Conservation (phyloP, 768 basidiomycete species). For the Jaapia argillacea region DNA sequence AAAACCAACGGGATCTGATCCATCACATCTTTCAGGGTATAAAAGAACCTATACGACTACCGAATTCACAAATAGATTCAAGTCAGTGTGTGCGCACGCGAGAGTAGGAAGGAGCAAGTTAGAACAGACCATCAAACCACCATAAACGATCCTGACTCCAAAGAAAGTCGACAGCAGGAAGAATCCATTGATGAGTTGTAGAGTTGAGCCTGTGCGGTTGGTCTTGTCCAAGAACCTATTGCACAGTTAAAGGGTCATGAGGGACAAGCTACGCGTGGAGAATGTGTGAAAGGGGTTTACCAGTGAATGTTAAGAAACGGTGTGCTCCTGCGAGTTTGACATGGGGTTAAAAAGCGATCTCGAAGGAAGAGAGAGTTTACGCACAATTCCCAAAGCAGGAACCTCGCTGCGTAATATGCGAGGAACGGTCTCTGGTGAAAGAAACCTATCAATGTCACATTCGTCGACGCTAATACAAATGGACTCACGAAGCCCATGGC, state of each 20-base stretch:
- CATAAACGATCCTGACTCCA: constrained; percentile 60
- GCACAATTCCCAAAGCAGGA: constrained; percentile 76
- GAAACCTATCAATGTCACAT: too few relatives aligned
- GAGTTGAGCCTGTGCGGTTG: constrained; percentile 52
- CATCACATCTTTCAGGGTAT: constrained; percentile 45
- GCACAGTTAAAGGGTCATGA: neutral
- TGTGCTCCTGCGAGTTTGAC: constrained; percentile 57
- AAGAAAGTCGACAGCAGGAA: constrained; percentile 62
- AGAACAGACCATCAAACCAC: constrained; percentile 33
- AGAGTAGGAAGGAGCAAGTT: constrained; percentile 1
- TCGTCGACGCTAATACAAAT: too few relatives aligned
- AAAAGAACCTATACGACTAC: constrained; percentile 60
- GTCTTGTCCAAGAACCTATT: constrained; percentile 71
- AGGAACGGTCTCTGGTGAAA: constrained; percentile 53
- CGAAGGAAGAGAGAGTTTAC: constrained; percentile 12
- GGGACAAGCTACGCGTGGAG: neutral
- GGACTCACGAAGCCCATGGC: constrained; percentile 57
- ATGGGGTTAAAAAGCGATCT: constrained; percentile 4
- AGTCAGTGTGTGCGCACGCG: neutral
- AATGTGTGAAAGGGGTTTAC: constrained; percentile 35
- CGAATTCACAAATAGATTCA: too few relatives aligned
- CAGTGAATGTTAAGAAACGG: constrained; percentile 86
- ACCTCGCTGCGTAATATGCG: constrained; percentile 69
- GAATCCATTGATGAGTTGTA: constrained; percentile 67
- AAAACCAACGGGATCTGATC: constrained; percentile 37